phyloP scores from a whole-genome alignment of 331 rosid species.

The Quercus tomentella region DNA sequence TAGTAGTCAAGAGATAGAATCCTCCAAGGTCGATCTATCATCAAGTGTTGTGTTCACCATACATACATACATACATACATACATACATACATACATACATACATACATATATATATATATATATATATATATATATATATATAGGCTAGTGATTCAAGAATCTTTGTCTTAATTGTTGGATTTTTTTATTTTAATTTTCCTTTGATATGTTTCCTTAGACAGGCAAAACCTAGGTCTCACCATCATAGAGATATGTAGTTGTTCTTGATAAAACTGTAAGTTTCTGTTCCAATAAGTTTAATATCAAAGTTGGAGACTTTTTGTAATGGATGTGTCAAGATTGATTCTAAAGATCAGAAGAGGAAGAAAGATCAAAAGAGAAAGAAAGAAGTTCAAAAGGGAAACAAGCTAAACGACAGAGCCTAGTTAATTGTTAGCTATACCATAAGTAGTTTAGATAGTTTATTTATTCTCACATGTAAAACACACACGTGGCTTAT shows the following conservation, averaged over 20 bases:
- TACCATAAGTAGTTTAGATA: too few relatives aligned
- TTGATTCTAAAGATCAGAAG: too few relatives aligned
- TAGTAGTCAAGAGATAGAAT: conserved; percentile 50
- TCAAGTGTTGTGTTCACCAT: conserved; percentile 44
- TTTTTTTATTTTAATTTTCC: not conserved
- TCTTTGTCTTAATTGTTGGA: not conserved
- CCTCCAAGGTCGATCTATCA: conserved; percentile 51
- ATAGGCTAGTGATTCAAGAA: not conserved
- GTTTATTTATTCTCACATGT: too few relatives aligned
- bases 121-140: too few relatives aligned
- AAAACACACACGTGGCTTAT: too few relatives aligned
- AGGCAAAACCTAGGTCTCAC: conserved; percentile 61
- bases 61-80: too few relatives aligned
- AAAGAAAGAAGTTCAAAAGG: too few relatives aligned
- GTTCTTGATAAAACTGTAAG: conserved; percentile 88
- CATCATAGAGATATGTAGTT: conserved; percentile 66
- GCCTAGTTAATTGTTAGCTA: too few relatives aligned
- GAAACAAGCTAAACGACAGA: too few relatives aligned
- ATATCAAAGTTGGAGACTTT: not conserved
- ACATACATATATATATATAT: rapidly evolving
- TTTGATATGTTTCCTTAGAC: not conserved
- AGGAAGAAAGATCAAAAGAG: too few relatives aligned
- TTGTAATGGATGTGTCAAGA: not conserved
- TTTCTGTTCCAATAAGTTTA: conserved; percentile 3
- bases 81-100: too few relatives aligned